Conservation (phyloP, 257 asterid species). For the Fraxinus americana region DNA sequence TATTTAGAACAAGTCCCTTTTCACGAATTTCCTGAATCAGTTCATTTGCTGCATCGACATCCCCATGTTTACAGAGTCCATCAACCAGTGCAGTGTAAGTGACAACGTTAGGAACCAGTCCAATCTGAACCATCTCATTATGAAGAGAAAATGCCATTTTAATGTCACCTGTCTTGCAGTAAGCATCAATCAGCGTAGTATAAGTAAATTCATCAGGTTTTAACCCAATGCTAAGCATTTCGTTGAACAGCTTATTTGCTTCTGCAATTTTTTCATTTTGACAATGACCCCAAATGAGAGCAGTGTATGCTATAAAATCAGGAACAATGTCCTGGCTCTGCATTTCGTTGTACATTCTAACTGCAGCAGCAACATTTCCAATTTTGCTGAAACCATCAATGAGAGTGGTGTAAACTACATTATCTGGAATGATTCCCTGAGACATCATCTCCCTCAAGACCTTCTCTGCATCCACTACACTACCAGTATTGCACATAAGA, state of each 20-base stretch:
- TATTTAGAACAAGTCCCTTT: constrained; percentile 73
- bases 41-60: constrained; percentile 75
- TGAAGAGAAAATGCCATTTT: constrained; percentile 76
- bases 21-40: constrained; percentile 75
- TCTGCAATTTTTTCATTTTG: constrained; percentile 63
- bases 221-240: constrained; percentile 68
- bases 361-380: constrained; percentile 57
- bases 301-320: constrained; percentile 70
- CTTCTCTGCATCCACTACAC: constrained; percentile 68
- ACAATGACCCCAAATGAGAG: constrained; percentile 74
- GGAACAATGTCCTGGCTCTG: constrained; percentile 52
- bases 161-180: constrained; percentile 75
- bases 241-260: constrained; percentile 67
- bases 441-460: constrained; percentile 72
- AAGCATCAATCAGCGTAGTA: constrained; percentile 81
- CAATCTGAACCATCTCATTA: constrained; percentile 73
- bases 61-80: constrained; percentile 92
- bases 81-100: constrained; percentile 91
- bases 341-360: constrained; percentile 73
- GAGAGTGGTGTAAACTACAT: constrained; percentile 79
- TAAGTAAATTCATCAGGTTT: constrained; percentile 81
- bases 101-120: constrained; percentile 73
- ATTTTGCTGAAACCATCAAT: constrained; percentile 74
- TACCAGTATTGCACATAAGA: constrained; percentile 67
- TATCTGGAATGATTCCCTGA: constrained; percentile 71